A percentile compares a stretch with the other conserved stretches of the same genome.
These are phyloP conservation scores for Malus sylvestris DNA, from an alignment of 306 rosid genomes.

Conservation along the genomic window DNA sequence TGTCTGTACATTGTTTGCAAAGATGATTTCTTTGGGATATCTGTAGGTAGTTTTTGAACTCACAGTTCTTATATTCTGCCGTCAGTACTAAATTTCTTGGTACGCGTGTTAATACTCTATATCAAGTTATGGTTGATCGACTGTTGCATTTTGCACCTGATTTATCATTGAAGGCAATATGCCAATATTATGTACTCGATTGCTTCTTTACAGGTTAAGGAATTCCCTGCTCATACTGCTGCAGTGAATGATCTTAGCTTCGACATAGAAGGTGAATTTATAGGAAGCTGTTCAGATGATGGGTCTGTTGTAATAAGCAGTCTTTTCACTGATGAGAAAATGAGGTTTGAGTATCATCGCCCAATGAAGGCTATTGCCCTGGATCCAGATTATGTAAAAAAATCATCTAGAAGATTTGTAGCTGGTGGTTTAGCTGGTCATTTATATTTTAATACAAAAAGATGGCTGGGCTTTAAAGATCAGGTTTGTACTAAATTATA, in stretches of 20 bases:
- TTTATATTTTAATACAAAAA: constrained; percentile 72
- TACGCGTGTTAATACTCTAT: neutral
- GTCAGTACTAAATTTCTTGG: neutral
- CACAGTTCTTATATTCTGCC: neutral
- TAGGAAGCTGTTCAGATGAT: constrained; percentile 96
- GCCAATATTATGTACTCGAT: constrained; percentile 17
- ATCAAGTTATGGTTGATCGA: neutral
- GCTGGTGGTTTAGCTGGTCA: constrained; percentile 98
- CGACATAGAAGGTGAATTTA: constrained; percentile 80
- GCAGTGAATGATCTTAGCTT: constrained; percentile 88
- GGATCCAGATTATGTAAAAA: constrained; percentile 80
- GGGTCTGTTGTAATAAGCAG: constrained; percentile 79
- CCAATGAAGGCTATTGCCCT: constrained; percentile 92
- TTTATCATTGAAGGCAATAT: neutral
- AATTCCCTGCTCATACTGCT: constrained; percentile 71
- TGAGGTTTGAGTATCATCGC: constrained; percentile 89
- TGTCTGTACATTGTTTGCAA: neutral
- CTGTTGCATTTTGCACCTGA: constrained; percentile 8
- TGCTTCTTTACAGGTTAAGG: constrained; percentile 66
- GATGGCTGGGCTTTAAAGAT: constrained; percentile 90
- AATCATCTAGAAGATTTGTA: constrained; percentile 75
- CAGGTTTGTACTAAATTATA: constrained; percentile 53
- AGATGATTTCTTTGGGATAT: neutral
- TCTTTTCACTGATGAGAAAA: constrained; percentile 72
- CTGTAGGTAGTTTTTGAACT: neutral